Evolutionary conservation across 73 alveolate species (phyloP).

Genomic region (Paramecium octaurelia): DNA sequence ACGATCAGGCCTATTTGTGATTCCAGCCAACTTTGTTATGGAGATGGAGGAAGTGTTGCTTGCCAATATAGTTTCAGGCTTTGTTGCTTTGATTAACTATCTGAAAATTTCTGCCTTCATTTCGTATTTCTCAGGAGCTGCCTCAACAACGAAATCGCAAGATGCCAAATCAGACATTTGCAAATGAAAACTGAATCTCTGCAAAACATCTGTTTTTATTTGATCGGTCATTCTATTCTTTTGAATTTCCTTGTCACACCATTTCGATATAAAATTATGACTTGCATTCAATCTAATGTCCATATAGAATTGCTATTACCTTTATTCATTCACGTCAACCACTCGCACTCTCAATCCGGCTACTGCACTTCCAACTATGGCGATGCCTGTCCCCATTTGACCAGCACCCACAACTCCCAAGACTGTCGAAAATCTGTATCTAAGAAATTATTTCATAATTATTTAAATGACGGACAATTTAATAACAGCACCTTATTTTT

Average conservation of each 20-base stretch:
- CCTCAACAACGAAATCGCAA: slow-evolving; percentile 87
- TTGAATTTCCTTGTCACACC: slow-evolving; percentile 84
- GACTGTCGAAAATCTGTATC: slow-evolving; percentile 2
- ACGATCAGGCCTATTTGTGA: slow-evolving; percentile 77
- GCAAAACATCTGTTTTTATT: slow-evolving; percentile 61
- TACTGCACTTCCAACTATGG: slow-evolving; percentile 79
- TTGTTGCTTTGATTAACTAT: slow-evolving; percentile 60
- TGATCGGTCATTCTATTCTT: slow-evolving; percentile 69
- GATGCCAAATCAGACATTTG: slow-evolving; percentile 64
- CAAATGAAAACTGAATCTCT: slow-evolving; percentile 49
- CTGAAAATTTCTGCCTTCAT: slow-evolving; percentile 68
- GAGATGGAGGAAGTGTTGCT: slow-evolving; percentile 95
- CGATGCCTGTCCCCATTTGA: slow-evolving; percentile 95
- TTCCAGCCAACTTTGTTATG: slow-evolving; percentile 90
- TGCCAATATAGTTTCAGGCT: slow-evolving; percentile 81
- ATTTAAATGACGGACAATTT: background rate
- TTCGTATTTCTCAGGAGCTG: slow-evolving; percentile 82
- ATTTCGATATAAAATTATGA: slow-evolving; percentile 61
- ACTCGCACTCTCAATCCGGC: slow-evolving; percentile 73
- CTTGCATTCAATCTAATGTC: slow-evolving; percentile 47
- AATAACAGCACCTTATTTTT: background rate
- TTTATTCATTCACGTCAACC: slow-evolving; percentile 71
- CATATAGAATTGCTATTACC: background rate
- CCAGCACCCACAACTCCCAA: slow-evolving; percentile 92
- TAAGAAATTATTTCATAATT: background rate